These are phyloP conservation scores for Trichomonas vaginalis DNA, from an alignment of 208 protist genomes.

Conservation along the genomic window DNA sequence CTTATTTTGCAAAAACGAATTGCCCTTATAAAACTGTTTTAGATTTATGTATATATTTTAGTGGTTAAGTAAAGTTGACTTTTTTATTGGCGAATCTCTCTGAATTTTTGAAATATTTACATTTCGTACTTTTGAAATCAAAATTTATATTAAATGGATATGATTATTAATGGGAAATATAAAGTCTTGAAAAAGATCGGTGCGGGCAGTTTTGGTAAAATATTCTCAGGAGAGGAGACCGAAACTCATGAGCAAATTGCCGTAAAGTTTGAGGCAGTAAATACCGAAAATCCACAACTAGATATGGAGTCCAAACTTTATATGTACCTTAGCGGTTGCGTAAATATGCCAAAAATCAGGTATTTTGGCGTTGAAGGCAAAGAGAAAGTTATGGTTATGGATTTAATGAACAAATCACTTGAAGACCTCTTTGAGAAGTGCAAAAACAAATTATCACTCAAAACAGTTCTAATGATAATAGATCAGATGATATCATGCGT, in stretches of 20 bases:
- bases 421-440: constrained; percentile 86
- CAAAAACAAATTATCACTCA: constrained; percentile 69
- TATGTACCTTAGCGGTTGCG: constrained; percentile 54
- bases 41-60: too few species aligned
- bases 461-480: constrained; percentile 88
- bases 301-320: constrained; percentile 83
- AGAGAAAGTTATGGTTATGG: constrained; percentile 92
- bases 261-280: constrained; percentile 36
- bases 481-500: constrained; percentile 66
- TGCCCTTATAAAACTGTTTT: too few species aligned
- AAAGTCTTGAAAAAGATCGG: constrained; percentile 84
- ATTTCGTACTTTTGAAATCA: not conserved
- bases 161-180: not conserved
- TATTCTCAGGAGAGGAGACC: constrained; percentile 40
- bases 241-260: constrained; percentile 42
- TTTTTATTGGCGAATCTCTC: too few species aligned
- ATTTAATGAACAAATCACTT: constrained; percentile 79
- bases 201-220: constrained; percentile 85
- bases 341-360: constrained; percentile 75
- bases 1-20: too few species aligned
- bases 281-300: constrained; percentile 72
- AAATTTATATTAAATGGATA: not conserved
- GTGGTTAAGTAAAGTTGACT: too few species aligned
- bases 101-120: not conserved
- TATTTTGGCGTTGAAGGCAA: constrained; percentile 71